phyloP scores from a whole-genome alignment of 176 grass and related monocot species.

The Eragrostis nindensis region DNA sequence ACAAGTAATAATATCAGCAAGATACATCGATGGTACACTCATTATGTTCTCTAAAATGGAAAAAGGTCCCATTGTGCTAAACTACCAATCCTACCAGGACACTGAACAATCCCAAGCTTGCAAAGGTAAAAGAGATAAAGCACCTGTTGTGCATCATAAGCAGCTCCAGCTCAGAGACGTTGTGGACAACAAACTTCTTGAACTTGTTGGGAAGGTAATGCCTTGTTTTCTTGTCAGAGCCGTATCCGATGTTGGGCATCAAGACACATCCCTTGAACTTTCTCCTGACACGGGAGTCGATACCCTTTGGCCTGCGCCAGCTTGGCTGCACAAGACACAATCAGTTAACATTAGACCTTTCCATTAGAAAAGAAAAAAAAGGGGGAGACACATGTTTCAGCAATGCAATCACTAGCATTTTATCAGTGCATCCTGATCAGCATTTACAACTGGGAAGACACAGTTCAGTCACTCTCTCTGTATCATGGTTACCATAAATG shows the following conservation, averaged over 20 bases:
- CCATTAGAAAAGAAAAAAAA: neutral
- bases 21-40: neutral
- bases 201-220: conserved; percentile 80
- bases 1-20: neutral
- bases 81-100: neutral
- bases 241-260: conserved; percentile 90
- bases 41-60: neutral
- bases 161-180: conserved; percentile 72
- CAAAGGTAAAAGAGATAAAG: neutral
- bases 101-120: neutral
- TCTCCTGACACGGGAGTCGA: conserved; percentile 72
- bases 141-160: conserved; percentile 95
- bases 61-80: neutral
- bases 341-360: neutral
- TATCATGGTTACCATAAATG: neutral
- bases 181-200: conserved; percentile 86
- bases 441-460: neutral
- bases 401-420: too few relatives aligned
- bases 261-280: conserved; percentile 88
- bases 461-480: neutral
- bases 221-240: conserved; percentile 83
- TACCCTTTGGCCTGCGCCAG: conserved; percentile 89
- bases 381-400: too few relatives aligned
- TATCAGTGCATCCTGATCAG: too few relatives aligned
- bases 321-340: conserved; percentile 43